Percentiles rank a stretch among this genome's conserved stretches.
These are phyloP conservation scores for Clavispora vitiphila DNA, from an alignment of 805 yeast genomes.

Conservation along the genomic window DNA sequence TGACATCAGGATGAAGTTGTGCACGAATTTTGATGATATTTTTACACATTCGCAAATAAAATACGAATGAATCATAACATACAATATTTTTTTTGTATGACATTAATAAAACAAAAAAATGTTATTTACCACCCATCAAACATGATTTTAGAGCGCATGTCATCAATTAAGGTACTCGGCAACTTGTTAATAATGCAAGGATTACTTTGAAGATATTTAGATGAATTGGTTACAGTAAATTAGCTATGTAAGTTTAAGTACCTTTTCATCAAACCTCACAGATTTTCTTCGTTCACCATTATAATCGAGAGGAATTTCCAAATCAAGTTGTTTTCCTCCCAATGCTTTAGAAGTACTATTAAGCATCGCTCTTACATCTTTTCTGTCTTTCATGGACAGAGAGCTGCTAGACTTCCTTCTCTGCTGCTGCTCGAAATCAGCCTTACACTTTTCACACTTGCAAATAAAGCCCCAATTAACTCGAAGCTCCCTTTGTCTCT, in stretches of 20 bases:
- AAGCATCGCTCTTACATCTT: conserved; percentile 47
- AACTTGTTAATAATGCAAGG: no score
- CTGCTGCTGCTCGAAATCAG: conserved; percentile 43
- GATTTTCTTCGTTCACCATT: conserved; percentile 52
- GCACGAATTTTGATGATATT: no score
- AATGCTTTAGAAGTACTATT: conserved; percentile 32
- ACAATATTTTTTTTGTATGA: no score
- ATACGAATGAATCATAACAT: no score
- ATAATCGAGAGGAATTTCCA: conserved; percentile 37
- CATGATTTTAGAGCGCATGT: no score
- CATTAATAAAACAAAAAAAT: no score
- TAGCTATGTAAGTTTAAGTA: conserved; percentile 18
- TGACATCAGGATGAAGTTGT: neutral
- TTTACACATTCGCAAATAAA: neutral
- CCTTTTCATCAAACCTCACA: conserved; percentile 61
- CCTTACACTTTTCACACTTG: conserved; percentile 58
- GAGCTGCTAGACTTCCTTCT: conserved; percentile 40
- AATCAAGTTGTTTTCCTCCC: conserved; percentile 37
- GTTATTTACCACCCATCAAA: no score
- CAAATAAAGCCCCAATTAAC: conserved; percentile 81
- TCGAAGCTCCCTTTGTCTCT: conserved; percentile 60
- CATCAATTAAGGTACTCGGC: no score
- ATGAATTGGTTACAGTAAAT: no score
- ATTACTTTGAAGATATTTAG: no score
- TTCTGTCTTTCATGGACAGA: conserved; percentile 19